Percentiles rank a stretch among this genome's conserved stretches.
Evolutionary conservation across 2,329 filamentous ascomycete species (phyloP).

Genomic region (Neodidymelliopsis sp.): DNA sequence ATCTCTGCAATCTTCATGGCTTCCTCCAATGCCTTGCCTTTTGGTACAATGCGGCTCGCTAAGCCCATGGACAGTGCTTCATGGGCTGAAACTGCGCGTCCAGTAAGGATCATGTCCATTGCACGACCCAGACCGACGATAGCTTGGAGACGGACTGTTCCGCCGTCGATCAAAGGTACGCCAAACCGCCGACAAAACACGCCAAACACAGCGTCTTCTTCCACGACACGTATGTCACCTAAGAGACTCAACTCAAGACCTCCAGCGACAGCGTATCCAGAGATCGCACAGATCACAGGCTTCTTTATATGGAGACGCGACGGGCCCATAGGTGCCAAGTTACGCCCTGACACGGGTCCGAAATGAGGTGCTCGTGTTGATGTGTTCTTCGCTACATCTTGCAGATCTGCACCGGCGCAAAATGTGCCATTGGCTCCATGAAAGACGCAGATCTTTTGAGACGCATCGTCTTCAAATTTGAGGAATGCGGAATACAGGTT

Average conservation of each 20-base stretch:
- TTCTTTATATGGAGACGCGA: conserved; percentile 60
- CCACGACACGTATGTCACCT: conserved; percentile 62
- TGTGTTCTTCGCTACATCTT: conserved; percentile 48
- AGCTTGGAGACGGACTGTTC: conserved; percentile 61
- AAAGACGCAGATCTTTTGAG: conserved; percentile 63
- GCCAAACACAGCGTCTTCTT: conserved; percentile 62
- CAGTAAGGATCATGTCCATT: conserved; percentile 65
- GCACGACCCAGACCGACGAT: conserved; percentile 62
- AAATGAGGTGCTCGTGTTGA: conserved; percentile 26
- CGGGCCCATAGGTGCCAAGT: conserved; percentile 61
- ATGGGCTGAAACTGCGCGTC: conserved; percentile 56
- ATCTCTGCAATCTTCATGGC: conserved; percentile 57
- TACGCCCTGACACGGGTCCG: conserved; percentile 47
- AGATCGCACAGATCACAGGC: conserved; percentile 60
- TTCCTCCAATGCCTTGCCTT: conserved; percentile 56
- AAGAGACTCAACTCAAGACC: conserved; percentile 62
- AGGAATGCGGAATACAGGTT: conserved; percentile 59
- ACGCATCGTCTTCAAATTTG: conserved; percentile 58
- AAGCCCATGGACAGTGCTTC: conserved; percentile 63
- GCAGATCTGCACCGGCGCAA: conserved; percentile 63
- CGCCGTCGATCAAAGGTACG: conserved; percentile 61
- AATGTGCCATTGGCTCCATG: conserved; percentile 58
- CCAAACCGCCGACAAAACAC: conserved; percentile 64
- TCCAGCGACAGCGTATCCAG: conserved; percentile 63
- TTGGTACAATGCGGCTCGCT: conserved; percentile 61